phyloP scores from a whole-genome alignment of 1,139 yeast genomes.

The Yamadazyma sp. region DNA sequence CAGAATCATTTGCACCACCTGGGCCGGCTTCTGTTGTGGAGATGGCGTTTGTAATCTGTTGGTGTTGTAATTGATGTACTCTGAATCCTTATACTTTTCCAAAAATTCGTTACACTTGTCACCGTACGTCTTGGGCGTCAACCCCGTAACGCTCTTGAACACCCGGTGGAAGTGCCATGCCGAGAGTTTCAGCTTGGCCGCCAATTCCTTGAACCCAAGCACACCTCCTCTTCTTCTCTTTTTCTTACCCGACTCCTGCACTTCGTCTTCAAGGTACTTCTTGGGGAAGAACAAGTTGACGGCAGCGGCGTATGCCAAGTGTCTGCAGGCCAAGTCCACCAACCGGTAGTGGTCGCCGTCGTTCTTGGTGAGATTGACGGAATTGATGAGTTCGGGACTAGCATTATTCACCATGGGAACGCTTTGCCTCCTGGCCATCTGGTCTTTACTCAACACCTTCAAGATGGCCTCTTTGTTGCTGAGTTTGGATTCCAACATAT shows the following conservation, averaged over 20 bases:
- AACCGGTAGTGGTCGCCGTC: conserved; percentile 69
- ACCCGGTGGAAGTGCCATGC: conserved; percentile 97
- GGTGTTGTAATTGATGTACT: conserved; percentile 14
- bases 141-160: conserved; percentile 78
- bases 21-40: neutral
- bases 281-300: conserved; percentile 38
- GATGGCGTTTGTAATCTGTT: conserved; percentile 1
- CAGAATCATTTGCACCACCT: neutral
- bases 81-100: conserved; percentile 32
- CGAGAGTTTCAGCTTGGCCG: conserved; percentile 76
- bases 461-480: conserved; percentile 28
- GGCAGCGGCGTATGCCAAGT: conserved; percentile 80
- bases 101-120: conserved; percentile 80
- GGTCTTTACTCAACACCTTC: conserved; percentile 21
- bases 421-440: conserved; percentile 21
- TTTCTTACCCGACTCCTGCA: conserved; percentile 33
- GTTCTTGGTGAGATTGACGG: conserved; percentile 45
- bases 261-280: conserved; percentile 15
- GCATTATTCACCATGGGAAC: conserved; percentile 23
- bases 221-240: conserved; percentile 81
- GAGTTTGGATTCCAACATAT: conserved; percentile 33
- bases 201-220: conserved; percentile 83
- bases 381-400: conserved; percentile 14
- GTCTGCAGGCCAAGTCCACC: conserved; percentile 80
- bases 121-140: conserved; percentile 87